Percentiles rank a stretch among this genome's conserved stretches.
phyloP scores from a whole-genome alignment of 1,284 basidiomycete species.

The Cutaneotrichosporon dermatis region DNA sequence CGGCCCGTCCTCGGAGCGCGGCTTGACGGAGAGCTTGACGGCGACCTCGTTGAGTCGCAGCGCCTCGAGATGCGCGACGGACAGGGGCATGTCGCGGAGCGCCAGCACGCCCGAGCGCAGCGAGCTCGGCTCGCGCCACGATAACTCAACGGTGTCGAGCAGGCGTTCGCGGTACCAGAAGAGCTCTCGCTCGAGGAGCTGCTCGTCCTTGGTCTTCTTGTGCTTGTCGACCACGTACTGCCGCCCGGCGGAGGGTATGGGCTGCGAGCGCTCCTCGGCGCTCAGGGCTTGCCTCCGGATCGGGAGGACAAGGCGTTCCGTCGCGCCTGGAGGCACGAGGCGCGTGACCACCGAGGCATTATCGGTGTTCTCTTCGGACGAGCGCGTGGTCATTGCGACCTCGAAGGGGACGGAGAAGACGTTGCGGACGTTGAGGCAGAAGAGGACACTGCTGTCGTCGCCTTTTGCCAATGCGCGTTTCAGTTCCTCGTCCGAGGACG shows the following conservation, averaged over 20 bases:
- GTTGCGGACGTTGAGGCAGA: conserved; percentile 81
- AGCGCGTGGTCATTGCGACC: conserved; percentile 62
- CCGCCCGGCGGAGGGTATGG: conserved; percentile 80
- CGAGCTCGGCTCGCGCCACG: conserved; percentile 82
- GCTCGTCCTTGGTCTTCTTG: conserved; percentile 59
- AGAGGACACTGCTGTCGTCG: conserved; percentile 69
- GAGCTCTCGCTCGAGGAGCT: conserved; percentile 63
- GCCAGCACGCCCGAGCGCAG: conserved; percentile 68
- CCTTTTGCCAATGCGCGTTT: conserved; percentile 50
- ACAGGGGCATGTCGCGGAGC: conserved; percentile 68
- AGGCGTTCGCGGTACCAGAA: conserved; percentile 94
- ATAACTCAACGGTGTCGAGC: conserved; percentile 61
- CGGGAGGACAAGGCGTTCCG: conserved; percentile 71
- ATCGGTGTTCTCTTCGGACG: background rate
- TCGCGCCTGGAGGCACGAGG: conserved; percentile 76
- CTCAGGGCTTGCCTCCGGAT: conserved; percentile 64
- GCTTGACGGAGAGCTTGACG: conserved; percentile 48
- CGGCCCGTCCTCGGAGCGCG: conserved; percentile 50
- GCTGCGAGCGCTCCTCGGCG: conserved; percentile 56
- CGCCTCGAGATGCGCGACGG: conserved; percentile 67
- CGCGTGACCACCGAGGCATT: conserved; percentile 53
- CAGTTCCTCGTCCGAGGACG: conserved; percentile 31
- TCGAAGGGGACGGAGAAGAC: conserved; percentile 84
- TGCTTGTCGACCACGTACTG: conserved; percentile 86
- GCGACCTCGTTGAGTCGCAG: conserved; percentile 64